Evolutionary conservation across 2,329 filamentous ascomycete genomes (phyloP), one percentile per base, ranked within the genome.

Genomic region (Aspergillus sergii): DNA sequence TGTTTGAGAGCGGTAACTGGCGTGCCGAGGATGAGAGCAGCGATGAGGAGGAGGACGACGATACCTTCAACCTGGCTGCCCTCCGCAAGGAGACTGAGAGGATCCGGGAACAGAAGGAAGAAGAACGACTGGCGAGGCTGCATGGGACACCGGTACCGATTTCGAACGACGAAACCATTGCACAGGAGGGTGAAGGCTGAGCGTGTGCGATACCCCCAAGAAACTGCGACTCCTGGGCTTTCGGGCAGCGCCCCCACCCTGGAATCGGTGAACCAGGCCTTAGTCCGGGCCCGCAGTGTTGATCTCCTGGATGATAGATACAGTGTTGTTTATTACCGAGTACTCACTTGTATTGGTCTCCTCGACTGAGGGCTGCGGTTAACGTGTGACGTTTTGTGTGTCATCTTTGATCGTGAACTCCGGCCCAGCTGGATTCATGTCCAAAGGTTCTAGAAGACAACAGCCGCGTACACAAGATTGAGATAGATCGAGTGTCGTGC

Each of bases 1-100:
- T 99, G 80, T 99, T 99, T 78, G 95, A 99, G 81, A 95, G 93
- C 78, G 95, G 95, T 73, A 94, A 96, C 78, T 99, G 94, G 94
- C 84, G 88, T 65, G 84, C 81, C 41, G 86, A 86, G 30, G 86
- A 86, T 50, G 86, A 86, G 54, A 89, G 90, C 41, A 86, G 86
- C 36, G 88, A 86, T 0, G 84, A 82, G 3, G 86, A 86, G 4
- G 84, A 85, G 16, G 88, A 88, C 21, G 89, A 88, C 12, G 79
- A 71, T 57, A 79, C 81, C 7, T 97, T 89, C 88, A 96, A 97
- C 73, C 79, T 97, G 71, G 89, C 93, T 71, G 92, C 89, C 64
- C 80, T 98, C 76, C 87, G 95, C 64, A 84, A 85, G 72, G 94
- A 98, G 83, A 99, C 95, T 0, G 92, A 97, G 76, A 87, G 86